phyloP scores from a whole-genome alignment of 23 red algal genomes.

The Cyanidium caldarium region DNA sequence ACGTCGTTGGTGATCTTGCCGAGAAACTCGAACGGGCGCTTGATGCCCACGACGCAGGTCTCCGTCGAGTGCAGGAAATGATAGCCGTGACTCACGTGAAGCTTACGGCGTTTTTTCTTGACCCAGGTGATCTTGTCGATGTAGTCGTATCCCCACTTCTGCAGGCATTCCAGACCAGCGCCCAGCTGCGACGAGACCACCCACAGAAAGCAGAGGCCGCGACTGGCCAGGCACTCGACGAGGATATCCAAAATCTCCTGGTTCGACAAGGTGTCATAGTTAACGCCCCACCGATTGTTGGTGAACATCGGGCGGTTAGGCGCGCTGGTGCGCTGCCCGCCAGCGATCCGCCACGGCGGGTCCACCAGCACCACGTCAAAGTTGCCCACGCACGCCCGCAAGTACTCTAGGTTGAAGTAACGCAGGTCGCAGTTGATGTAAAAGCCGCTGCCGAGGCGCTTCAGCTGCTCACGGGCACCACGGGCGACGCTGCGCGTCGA shows the following conservation, averaged over 20 bases:
- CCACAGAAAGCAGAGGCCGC: conserved; percentile 16
- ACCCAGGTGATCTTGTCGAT: conserved; percentile 22
- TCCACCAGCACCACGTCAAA: conserved; percentile 21
- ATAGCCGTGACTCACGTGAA: conserved; percentile 27
- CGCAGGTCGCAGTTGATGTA: conserved; percentile 25
- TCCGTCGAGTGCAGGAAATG: conserved; percentile 19
- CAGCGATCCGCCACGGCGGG: conserved; percentile 19
- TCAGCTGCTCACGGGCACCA: neutral
- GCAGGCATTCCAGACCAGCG: conserved; percentile 6
- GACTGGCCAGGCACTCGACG: conserved; percentile 11
- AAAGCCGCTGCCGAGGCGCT: neutral
- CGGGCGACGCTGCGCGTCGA: neutral
- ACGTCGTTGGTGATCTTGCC: conserved; percentile 19
- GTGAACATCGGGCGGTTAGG: conserved; percentile 18
- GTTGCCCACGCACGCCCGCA: conserved; percentile 13
- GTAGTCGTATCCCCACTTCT: conserved; percentile 18
- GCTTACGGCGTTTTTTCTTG: conserved; percentile 13
- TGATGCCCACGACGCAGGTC: conserved; percentile 8
- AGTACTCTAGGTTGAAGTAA: conserved; percentile 13
- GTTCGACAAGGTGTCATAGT: conserved; percentile 15
- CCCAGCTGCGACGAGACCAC: conserved; percentile 15
- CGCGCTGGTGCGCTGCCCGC: conserved; percentile 6
- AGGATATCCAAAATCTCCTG: conserved; percentile 15
- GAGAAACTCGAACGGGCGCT: conserved; percentile 11
- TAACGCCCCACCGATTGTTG: conserved; percentile 19